Evolutionary conservation across 225 moss, liverwort and hornwort species (phyloP), one percentile per base, ranked within the genome.

Genomic region (Physcomitrium patens): DNA sequence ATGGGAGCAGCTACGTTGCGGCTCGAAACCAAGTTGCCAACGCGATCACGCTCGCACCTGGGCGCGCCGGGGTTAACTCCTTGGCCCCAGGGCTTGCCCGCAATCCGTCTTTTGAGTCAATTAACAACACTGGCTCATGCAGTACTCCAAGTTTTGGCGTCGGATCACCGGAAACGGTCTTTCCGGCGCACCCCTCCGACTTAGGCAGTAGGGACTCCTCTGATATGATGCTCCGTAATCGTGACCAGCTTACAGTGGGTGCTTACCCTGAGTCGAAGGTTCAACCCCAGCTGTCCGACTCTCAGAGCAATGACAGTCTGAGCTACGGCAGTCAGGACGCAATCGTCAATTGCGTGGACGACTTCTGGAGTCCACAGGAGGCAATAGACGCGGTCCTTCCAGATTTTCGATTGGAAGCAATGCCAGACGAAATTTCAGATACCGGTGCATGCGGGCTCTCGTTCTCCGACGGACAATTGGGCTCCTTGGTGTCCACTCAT

Each of bases 101-200:
- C 83, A 86, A 89, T 48, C 80, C 85, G 16, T 86, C 88, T 75
- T 89, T 77, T 89, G 88, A 89, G 88, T 89, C 88, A 1, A 78
- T 79, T 37, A 86, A 76, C 31, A 37, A 37, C 48, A 89, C 74
- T 68, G 88, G 81, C 85, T 89, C 88, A 89, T 89, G 88, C 88
- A 89, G 88, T 89, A 89, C 88, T 89, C 88, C 88, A 89, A 89
- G 88, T 89, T 86, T 89, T 78, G 83, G 85, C 85, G 85, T 74
- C 59, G 85, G 83, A 81, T 86, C 83, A 86, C 88, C 85, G 74
- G 79, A 10, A 6, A 83, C 83, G 88, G 88, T 89, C 70, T 75
- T 53, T 81, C 85, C 83, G 63, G 54, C 88, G 85, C 85, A 73
- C 77, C 83, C 85, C 78, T 86, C 76, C 48, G 80, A 85, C 76